Conservation (phyloP, 2,329 filamentous ascomycete genomes). For the Blumeria graminis region DNA sequence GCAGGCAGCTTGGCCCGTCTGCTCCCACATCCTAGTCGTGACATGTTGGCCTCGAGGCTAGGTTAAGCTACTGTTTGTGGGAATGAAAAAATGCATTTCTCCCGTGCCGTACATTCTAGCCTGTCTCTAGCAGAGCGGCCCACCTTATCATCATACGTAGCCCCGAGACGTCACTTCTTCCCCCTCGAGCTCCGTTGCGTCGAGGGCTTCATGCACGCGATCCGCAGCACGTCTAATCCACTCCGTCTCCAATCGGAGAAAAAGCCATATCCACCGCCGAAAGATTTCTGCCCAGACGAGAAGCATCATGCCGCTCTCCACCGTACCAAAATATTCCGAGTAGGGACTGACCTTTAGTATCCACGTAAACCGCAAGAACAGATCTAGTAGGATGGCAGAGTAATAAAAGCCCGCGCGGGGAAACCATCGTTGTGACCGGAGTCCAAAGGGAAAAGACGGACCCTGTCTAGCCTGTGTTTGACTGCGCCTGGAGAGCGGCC, state of each 20-base stretch:
- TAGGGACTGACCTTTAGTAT: slow-evolving; percentile 64
- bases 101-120: no score
- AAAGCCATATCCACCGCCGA: slow-evolving; percentile 89
- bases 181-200: no score
- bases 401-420: slow-evolving; percentile 58
- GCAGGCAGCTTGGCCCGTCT: no score
- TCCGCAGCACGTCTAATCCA: slow-evolving; percentile 33
- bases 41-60: no score
- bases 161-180: no score
- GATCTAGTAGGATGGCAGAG: slow-evolving; percentile 49
- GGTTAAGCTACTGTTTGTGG: no score
- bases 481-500: slow-evolving; percentile 8
- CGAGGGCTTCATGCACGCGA: no score
- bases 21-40: no score
- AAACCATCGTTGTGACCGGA: slow-evolving; percentile 54
- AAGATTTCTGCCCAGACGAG: slow-evolving; percentile 72
- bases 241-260: slow-evolving; percentile 85
- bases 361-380: slow-evolving; percentile 75
- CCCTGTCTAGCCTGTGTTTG: slow-evolving; percentile 37
- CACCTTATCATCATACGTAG: no score
- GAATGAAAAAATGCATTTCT: no score
- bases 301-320: slow-evolving; percentile 71
- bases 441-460: slow-evolving; percentile 21
- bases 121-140: no score
- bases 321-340: slow-evolving; percentile 61